Evolutionary conservation across 148 eudicot species (phyloP).

Genomic region (Chenopodium quinoa): DNA sequence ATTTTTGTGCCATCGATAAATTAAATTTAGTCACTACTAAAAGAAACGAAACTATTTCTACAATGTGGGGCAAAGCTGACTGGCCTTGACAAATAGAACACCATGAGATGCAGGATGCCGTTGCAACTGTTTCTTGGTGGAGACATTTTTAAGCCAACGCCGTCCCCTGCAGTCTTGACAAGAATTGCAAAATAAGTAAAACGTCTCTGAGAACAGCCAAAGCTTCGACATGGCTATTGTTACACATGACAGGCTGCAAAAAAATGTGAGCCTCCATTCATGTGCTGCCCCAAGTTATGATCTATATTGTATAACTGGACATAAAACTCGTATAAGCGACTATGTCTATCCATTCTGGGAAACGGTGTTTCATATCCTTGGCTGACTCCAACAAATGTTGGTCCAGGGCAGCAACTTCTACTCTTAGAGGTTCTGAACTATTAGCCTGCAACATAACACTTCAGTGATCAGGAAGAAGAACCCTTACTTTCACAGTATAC

Average conservation of each 20-base stretch:
- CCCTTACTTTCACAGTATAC: background rate
- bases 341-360: conserved; percentile 87
- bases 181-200: background rate
- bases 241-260: background rate
- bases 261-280: conserved; percentile 1
- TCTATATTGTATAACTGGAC: conserved; percentile 70
- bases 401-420: conserved; percentile 78
- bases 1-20: too few species aligned
- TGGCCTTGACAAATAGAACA: background rate
- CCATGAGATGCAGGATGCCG: background rate
- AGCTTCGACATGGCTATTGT: background rate
- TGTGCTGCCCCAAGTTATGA: background rate
- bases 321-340: conserved; percentile 67
- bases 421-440: conserved; percentile 60
- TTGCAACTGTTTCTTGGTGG: background rate
- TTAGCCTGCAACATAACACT: conserved; percentile 52
- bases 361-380: conserved; percentile 55
- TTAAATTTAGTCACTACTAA: background rate
- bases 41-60: background rate
- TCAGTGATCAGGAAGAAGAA: background rate
- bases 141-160: background rate
- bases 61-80: background rate
- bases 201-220: background rate
- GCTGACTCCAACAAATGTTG: conserved; percentile 55
- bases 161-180: background rate